A percentile compares a stretch with the other conserved stretches of the same genome.
These are phyloP conservation scores for Capsicum chinense DNA, from an alignment of 257 asterid species.

Conservation along the genomic window DNA sequence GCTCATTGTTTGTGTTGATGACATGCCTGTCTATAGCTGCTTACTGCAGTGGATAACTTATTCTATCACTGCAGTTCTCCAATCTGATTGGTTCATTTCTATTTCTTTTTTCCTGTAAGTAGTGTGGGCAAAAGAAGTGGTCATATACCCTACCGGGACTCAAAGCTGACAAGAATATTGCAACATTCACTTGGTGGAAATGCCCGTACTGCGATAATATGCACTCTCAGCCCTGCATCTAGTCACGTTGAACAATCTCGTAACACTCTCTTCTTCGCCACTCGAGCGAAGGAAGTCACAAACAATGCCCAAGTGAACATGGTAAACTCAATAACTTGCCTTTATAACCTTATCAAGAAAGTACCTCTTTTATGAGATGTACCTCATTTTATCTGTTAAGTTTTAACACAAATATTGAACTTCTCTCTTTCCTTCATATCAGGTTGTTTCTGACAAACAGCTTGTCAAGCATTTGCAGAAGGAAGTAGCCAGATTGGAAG, in stretches of 20 bases:
- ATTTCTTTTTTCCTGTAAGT: conserved; percentile 32
- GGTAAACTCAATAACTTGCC: conserved; percentile 49
- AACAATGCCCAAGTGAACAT: conserved; percentile 92
- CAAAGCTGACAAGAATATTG: conserved; percentile 93
- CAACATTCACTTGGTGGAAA: conserved; percentile 98
- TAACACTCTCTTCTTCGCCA: conserved; percentile 88
- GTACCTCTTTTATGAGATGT: neutral
- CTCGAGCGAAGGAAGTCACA: conserved; percentile 96
- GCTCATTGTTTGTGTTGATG: neutral
- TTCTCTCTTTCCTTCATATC: conserved; percentile 30
- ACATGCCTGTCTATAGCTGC: neutral
- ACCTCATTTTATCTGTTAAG: neutral
- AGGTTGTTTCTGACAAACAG: conserved; percentile 93
- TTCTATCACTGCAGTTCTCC: conserved; percentile 15
- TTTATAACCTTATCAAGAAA: neutral
- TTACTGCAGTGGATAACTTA: neutral
- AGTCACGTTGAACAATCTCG: conserved; percentile 92
- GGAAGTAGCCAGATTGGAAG: conserved; percentile 95
- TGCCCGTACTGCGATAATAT: conserved; percentile 97
- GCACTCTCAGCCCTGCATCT: conserved; percentile 95
- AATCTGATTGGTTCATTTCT: neutral
- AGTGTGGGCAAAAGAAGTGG: conserved; percentile 94
- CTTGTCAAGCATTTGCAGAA: conserved; percentile 94
- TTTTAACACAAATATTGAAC: neutral
- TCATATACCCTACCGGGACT: conserved; percentile 91